A percentile compares a stretch with the other conserved stretches of the same genome.
Conservation (phyloP, 768 basidiomycete species). For the Galerina marginata region DNA sequence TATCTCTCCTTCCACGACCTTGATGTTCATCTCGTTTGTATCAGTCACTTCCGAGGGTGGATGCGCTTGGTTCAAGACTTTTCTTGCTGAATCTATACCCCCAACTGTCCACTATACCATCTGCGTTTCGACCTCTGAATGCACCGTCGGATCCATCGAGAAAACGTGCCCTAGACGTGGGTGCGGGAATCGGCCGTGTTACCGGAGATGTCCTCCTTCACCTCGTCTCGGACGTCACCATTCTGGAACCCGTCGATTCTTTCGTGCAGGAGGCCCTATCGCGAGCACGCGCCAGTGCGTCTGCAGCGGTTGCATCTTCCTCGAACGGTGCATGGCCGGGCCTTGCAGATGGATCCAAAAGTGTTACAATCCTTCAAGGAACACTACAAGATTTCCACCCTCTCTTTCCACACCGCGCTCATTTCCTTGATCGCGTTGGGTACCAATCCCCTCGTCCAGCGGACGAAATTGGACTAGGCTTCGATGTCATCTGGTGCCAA, state of each 20-base stretch:
- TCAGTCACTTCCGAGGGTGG: constrained; percentile 87
- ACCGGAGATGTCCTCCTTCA: constrained; percentile 89
- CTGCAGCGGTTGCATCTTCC: constrained; percentile 21
- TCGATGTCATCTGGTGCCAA: constrained; percentile 95
- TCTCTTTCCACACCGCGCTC: constrained; percentile 46
- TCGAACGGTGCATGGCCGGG: constrained; percentile 63
- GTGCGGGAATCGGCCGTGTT: constrained; percentile 93
- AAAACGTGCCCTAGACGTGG: constrained; percentile 87
- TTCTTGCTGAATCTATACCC: constrained; percentile 86
- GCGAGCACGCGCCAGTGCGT: constrained; percentile 40
- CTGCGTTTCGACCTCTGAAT: constrained; percentile 64
- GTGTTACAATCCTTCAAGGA: constrained; percentile 79
- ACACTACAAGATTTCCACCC: constrained; percentile 88
- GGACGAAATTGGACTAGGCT: constrained; percentile 61
- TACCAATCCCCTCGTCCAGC: constrained; percentile 49
- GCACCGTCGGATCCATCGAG: constrained; percentile 24
- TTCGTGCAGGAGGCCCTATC: constrained; percentile 78
- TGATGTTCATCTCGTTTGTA: constrained; percentile 17
- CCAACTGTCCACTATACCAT: constrained; percentile 76
- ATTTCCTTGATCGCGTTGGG: constrained; percentile 71
- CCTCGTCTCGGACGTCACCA: constrained; percentile 84
- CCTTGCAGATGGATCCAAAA: constrained; percentile 63
- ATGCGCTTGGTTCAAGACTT: constrained; percentile 88
- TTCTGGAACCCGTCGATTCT: constrained; percentile 84
- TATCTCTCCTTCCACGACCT: constrained; percentile 24